Evolutionary conservation across 495 filamentous ascomycete genomes (phyloP).

Genomic region (Penicillium pulvis): DNA sequence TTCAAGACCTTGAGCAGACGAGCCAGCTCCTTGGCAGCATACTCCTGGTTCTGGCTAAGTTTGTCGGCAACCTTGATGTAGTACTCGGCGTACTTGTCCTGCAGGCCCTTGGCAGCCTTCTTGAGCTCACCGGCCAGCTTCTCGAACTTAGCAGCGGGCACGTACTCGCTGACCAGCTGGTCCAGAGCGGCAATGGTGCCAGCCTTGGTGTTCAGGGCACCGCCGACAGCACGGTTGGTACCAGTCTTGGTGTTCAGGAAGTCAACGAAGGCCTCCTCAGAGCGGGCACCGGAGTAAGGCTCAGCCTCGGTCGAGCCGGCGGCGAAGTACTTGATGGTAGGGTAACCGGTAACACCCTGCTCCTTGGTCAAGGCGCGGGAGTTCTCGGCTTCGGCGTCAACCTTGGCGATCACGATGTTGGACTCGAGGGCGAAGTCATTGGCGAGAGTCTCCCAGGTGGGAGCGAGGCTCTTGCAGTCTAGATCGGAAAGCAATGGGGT

Average conservation of each 20-base stretch:
- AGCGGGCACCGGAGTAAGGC: constrained; percentile 75
- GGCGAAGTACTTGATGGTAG: constrained; percentile 98
- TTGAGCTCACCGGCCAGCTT: constrained; percentile 65
- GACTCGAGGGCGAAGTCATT: constrained; percentile 77
- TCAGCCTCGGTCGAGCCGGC: constrained; percentile 75
- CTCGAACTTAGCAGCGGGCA: constrained; percentile 52
- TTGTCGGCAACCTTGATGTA: constrained; percentile 90
- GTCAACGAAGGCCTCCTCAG: constrained; percentile 71
- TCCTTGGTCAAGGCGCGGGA: constrained; percentile 73
- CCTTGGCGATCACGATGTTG: constrained; percentile 84
- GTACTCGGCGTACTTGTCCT: constrained; percentile 89
- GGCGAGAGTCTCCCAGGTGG: constrained; percentile 86
- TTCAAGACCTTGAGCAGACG: constrained; percentile 76
- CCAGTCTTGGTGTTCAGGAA: constrained; percentile 91
- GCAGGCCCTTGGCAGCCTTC: constrained; percentile 65
- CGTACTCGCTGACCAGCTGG: constrained; percentile 67
- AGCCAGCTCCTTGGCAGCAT: constrained; percentile 82
- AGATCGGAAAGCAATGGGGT: constrained; percentile 17
- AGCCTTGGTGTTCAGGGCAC: constrained; percentile 74
- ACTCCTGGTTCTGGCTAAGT: constrained; percentile 71
- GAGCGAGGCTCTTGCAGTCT: constrained; percentile 97
- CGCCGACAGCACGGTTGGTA: constrained; percentile 82
- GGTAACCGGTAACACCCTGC: constrained; percentile 82
- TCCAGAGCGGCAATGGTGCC: constrained; percentile 83
- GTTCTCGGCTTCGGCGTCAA: constrained; percentile 88